Conservation (phyloP, 208 protist species). For the Vickermania ingenoplastis region DNA sequence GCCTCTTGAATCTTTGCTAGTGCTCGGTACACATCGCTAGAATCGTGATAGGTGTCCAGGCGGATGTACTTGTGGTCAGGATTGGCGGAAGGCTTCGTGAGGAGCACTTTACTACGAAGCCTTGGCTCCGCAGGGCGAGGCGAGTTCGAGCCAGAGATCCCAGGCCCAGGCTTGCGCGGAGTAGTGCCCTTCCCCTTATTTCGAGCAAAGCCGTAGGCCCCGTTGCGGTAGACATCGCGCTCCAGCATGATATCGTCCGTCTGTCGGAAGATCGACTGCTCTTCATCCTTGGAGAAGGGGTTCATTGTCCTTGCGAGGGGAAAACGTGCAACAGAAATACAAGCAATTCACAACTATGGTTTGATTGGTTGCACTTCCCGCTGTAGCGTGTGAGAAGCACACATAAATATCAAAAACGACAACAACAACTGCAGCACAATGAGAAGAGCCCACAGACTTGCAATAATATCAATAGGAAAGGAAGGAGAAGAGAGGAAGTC, state of each 20-base stretch:
- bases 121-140: not conserved
- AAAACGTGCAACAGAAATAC: not conserved
- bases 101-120: not conserved
- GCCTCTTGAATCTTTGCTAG: slow-evolving; percentile 14
- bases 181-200: not conserved
- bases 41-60: slow-evolving; percentile 17
- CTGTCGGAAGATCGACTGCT: slow-evolving; percentile 5
- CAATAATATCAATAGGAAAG: too few relatives aligned
- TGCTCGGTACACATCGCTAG: not conserved
- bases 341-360: too few relatives aligned
- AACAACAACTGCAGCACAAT: too few relatives aligned
- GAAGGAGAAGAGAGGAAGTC: too few relatives aligned
- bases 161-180: not conserved
- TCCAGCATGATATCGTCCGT: not conserved
- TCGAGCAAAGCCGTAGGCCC: not conserved
- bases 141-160: not conserved
- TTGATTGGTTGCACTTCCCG: too few relatives aligned
- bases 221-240: not conserved
- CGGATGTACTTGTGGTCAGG: slow-evolving; percentile 5
- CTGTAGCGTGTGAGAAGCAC: too few relatives aligned
- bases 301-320: not conserved
- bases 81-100: not conserved
- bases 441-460: too few relatives aligned
- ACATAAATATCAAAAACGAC: too few relatives aligned
- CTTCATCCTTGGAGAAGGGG: slow-evolving; percentile 1